phyloP scores from a whole-genome alignment of 2,329 filamentous ascomycete genomes.

The Cladosporium sp. region DNA sequence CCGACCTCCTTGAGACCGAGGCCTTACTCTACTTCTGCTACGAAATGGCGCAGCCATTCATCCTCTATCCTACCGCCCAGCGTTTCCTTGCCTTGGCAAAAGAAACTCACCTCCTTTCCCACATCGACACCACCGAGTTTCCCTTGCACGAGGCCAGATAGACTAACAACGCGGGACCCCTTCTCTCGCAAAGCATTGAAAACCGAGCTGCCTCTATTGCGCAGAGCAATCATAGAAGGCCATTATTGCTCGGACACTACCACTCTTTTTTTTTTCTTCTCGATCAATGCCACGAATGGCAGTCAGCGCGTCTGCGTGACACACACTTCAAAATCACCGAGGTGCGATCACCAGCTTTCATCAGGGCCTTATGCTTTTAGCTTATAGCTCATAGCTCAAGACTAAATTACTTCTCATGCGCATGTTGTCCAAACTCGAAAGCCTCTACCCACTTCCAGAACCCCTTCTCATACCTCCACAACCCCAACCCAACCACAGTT shows the following conservation, averaged over 20 bases:
- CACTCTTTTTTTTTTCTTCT: too few species aligned
- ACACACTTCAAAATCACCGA: background rate
- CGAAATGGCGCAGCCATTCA: background rate
- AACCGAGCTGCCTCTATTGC: too few species aligned
- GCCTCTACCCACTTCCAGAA: slow-evolving; percentile 37
- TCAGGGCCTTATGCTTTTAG: too few species aligned
- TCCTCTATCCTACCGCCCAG: background rate
- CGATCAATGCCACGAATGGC: too few species aligned
- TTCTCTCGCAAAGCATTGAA: too few species aligned
- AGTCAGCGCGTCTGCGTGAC: too few species aligned
- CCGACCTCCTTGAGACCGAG: background rate
- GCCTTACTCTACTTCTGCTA: background rate
- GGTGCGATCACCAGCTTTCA: background rate
- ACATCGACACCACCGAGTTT: background rate
- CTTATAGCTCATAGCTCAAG: background rate
- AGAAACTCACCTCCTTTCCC: background rate
- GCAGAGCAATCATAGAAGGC: too few species aligned
- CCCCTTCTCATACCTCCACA: slow-evolving; percentile 41
- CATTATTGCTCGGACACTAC: too few species aligned
- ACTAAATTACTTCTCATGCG: background rate
- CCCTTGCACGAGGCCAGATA: background rate
- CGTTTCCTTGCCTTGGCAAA: background rate
- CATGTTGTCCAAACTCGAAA: slow-evolving; percentile 30
- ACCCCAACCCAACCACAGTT: slow-evolving; percentile 34
- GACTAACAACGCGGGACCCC: too few species aligned